These are phyloP conservation scores for Tetraselmis chui DNA, from an alignment of 139 green algal species.

Conservation along the genomic window DNA sequence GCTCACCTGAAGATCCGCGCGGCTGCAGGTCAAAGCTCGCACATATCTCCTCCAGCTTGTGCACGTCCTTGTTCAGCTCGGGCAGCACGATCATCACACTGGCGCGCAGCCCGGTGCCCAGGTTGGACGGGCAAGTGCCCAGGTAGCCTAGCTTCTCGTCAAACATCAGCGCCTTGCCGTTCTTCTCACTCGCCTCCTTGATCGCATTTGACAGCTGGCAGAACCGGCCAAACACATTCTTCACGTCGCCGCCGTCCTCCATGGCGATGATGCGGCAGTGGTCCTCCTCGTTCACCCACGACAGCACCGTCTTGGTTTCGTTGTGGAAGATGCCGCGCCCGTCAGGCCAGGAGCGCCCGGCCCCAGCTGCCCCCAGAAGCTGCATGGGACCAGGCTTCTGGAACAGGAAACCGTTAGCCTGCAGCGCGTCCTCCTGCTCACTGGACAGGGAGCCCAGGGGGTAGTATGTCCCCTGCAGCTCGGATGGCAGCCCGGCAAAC, in stretches of 20 bases:
- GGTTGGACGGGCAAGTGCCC: constrained; percentile 14
- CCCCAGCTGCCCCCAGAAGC: not conserved
- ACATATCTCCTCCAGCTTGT: constrained; percentile 13
- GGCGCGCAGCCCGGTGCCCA: constrained; percentile 13
- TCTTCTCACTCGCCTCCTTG: constrained; percentile 7
- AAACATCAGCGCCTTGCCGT: constrained; percentile 10
- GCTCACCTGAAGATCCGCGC: constrained; percentile 10
- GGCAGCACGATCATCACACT: constrained; percentile 12
- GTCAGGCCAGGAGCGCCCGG: constrained; percentile 8
- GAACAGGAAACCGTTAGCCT: constrained; percentile 10
- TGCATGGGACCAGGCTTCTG: constrained; percentile 7
- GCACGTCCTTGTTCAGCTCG: constrained; percentile 14
- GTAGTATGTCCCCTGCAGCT: constrained; percentile 10
- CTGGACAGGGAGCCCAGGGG: constrained; percentile 4
- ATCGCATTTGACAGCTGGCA: constrained; percentile 12
- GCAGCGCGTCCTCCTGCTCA: constrained; percentile 11
- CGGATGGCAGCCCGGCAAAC: constrained; percentile 4
- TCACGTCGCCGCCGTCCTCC: constrained; percentile 14
- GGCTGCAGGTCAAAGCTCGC: constrained; percentile 13
- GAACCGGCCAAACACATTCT: constrained; percentile 11
- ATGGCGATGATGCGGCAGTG: constrained; percentile 19
- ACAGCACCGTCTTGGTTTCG: constrained; percentile 10
- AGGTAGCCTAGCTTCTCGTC: constrained; percentile 9
- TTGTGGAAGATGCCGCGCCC: constrained; percentile 14
- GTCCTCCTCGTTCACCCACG: constrained; percentile 16